Percentiles rank a stretch among this genome's conserved stretches.
These are phyloP conservation scores for Auriscalpium vulgare DNA, from an alignment of 768 basidiomycete species.

Conservation along the genomic window DNA sequence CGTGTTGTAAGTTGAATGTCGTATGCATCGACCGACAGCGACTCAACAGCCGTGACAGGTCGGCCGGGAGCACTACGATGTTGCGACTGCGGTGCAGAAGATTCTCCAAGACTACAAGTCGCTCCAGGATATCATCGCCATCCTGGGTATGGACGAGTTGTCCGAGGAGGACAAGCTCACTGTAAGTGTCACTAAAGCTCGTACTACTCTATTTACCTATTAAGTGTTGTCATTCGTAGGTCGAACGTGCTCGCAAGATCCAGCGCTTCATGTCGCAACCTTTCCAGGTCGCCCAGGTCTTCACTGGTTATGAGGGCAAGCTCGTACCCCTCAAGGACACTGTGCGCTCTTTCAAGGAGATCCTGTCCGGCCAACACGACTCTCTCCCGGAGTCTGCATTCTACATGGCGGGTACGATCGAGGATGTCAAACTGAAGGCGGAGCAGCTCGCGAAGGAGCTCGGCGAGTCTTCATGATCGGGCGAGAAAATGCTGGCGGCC, in stretches of 20 bases:
- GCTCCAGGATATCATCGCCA: slow-evolving; percentile 99
- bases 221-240: slow-evolving; percentile 33
- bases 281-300: slow-evolving; percentile 99
- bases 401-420: slow-evolving; percentile 98
- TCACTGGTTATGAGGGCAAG: slow-evolving; percentile 98
- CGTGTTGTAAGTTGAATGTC: slow-evolving; percentile 67
- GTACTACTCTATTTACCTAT: not conserved
- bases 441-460: slow-evolving; percentile 97
- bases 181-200: slow-evolving; percentile 37
- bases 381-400: slow-evolving; percentile 91
- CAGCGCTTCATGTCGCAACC: slow-evolving; percentile 99
- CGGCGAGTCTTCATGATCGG: slow-evolving; percentile 32
- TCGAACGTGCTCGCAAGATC: slow-evolving; percentile 97
- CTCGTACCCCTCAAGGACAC: slow-evolving; percentile 96
- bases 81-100: slow-evolving; percentile 95
- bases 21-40: not conserved
- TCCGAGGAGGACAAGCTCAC: slow-evolving; percentile 99
- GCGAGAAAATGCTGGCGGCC: not conserved
- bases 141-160: slow-evolving; percentile 99
- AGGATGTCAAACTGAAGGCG: slow-evolving; percentile 95
- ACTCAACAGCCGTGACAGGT: slow-evolving; percentile 33
- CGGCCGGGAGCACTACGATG: slow-evolving; percentile 89
- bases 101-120: slow-evolving; percentile 97
- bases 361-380: slow-evolving; percentile 86
- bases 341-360: slow-evolving; percentile 95